These are phyloP conservation scores for Pythium phragmitis DNA, from an alignment of 352 stramenopile species.

Conservation along the genomic window DNA sequence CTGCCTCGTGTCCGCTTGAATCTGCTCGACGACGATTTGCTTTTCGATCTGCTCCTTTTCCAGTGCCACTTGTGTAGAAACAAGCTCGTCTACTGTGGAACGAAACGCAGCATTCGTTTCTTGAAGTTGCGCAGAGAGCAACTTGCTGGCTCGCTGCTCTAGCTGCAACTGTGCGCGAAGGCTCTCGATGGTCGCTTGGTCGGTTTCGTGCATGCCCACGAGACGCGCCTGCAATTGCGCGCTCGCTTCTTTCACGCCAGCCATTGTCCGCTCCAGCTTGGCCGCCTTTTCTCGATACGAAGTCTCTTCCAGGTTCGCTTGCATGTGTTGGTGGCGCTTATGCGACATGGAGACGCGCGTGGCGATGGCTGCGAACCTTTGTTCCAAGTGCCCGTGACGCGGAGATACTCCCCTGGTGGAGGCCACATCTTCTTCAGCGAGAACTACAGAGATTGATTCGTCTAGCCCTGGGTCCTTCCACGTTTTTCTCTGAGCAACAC, in stretches of 20 bases:
- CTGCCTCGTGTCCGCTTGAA: slow-evolving; percentile 43
- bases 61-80: slow-evolving; percentile 46
- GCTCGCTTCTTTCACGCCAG: slow-evolving; percentile 40
- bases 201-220: slow-evolving; percentile 28
- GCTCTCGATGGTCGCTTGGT: slow-evolving; percentile 33
- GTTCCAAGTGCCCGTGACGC: neutral
- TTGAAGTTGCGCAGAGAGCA: slow-evolving; percentile 49
- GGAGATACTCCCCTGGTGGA: neutral
- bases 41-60: slow-evolving; percentile 46
- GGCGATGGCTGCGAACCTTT: slow-evolving; percentile 15
- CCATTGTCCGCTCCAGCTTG: slow-evolving; percentile 53
- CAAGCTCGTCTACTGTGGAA: slow-evolving; percentile 42
- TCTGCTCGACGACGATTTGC: slow-evolving; percentile 43
- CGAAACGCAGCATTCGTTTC: slow-evolving; percentile 49
- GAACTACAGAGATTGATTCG: neutral
- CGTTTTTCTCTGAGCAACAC: slow-evolving; percentile 1
- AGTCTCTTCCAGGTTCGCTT: slow-evolving; percentile 32
- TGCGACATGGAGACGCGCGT: slow-evolving; percentile 12
- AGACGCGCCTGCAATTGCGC: slow-evolving; percentile 34
- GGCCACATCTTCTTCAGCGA: neutral
- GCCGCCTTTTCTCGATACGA: slow-evolving; percentile 54
- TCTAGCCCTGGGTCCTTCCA: slow-evolving; percentile 1
- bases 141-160: slow-evolving; percentile 46
- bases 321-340: slow-evolving; percentile 14
- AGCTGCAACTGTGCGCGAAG: slow-evolving; percentile 54